Evolutionary conservation across 176 grass and related monocot species (phyloP), one percentile per base, ranked within the genome.

Genomic region (Avena atlantica): DNA sequence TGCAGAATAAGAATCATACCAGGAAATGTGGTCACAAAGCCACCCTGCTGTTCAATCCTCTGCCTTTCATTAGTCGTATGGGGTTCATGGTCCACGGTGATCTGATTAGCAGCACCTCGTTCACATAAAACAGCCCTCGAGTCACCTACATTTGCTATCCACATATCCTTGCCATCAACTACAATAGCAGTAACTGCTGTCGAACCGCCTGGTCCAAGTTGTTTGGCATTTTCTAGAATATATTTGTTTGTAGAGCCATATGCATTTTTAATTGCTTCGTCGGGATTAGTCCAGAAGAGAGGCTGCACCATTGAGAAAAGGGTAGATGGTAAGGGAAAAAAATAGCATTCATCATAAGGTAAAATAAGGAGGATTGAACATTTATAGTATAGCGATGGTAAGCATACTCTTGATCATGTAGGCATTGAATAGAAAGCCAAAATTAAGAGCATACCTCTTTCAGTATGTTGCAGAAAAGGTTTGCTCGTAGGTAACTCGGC

Each of bases 131-230:
- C 89, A 47, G 97, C 97, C 78, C 97, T 90, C 0, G 97, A 99
- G 61, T 99, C 97, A 3, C 97, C 97, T 88, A 99, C 63, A 51
- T 99, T 99, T 89, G 92, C 97, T 87, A 99, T 94, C 97, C 92
- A 99, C 87, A 99, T 90, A 78, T 96, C 97, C 65, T 99, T 99
- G 40, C 97, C 97, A 94, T 99, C 97, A 86, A 99, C 78, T 48
- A 96, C 89, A 31, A 99, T 96, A 70, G 90, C 97, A 63, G 97
- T 99, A 84, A 99, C 97, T 87, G 97, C 97, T 78, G 97, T 99
- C 17, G 97, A 99, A 61, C 97, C 97, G 19, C 97, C 97, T 37
- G 90, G 97, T 13, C 97, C 97, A 81, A 99, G 89, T 83, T 94
- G 85, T 49, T 86, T 94, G 31, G 86, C 23, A 88, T 99, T 96